Evolutionary conservation across 306 rosid genomes (phyloP).

Genomic region (Gleditsia sinensis): DNA sequence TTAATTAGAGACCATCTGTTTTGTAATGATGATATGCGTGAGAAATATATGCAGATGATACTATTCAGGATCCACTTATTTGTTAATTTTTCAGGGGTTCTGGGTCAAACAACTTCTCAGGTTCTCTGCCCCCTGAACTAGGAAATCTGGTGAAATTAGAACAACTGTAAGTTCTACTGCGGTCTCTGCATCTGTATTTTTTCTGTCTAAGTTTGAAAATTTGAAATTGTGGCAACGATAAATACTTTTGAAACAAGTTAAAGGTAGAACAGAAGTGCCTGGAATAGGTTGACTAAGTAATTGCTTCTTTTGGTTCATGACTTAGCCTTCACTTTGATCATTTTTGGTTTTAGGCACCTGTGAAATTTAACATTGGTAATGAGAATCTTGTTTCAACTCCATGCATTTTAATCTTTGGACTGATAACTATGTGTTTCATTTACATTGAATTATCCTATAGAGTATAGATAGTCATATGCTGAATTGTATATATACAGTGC

Average conservation of each 20-base stretch:
- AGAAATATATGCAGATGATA: not conserved
- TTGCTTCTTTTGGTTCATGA: too few species aligned
- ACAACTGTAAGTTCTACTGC: slow-evolving; percentile 53
- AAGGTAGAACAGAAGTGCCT: too few species aligned
- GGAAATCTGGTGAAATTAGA: slow-evolving; percentile 58
- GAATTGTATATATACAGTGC: not conserved
- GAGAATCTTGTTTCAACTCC: not conserved
- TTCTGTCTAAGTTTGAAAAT: too few species aligned
- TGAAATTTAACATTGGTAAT: too few species aligned
- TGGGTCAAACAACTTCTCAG: slow-evolving; percentile 68
- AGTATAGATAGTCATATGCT: not conserved
- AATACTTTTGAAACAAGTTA: too few species aligned
- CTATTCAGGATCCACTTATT: not conserved
- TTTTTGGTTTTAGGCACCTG: too few species aligned
- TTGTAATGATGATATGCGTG: not conserved
- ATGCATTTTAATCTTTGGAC: not conserved
- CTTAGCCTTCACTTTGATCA: not conserved
- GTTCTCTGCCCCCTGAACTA: slow-evolving; percentile 74
- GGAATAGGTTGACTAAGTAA: too few species aligned
- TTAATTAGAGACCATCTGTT: not conserved
- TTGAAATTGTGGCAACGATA: too few species aligned
- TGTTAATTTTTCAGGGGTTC: slow-evolving; percentile 48
- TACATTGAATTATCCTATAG: not conserved
- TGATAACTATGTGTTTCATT: not conserved
- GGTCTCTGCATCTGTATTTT: not conserved